phyloP scores from a whole-genome alignment of 805 yeast species.

The Wickerhamiella parazyma region DNA sequence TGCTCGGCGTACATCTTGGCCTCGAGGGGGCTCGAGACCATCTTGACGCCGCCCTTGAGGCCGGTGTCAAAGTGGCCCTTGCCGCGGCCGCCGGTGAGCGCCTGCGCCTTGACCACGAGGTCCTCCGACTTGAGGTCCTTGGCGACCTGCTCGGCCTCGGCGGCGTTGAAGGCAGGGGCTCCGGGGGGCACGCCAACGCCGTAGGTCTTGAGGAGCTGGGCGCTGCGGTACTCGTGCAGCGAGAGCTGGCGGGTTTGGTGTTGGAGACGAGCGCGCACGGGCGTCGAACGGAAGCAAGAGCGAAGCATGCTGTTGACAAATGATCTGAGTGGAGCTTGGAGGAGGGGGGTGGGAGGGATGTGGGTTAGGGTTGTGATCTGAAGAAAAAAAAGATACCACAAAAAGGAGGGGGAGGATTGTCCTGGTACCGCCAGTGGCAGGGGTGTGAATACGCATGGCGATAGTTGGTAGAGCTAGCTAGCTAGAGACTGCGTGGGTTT shows the following conservation, averaged over 20 bases:
- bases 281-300: background rate
- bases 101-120: slow-evolving; percentile 95
- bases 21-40: slow-evolving; percentile 73
- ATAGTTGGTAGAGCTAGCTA: too few species aligned
- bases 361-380: background rate
- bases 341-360: background rate
- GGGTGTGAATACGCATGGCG: too few species aligned
- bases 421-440: too few species aligned
- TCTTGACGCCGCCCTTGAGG: slow-evolving; percentile 86
- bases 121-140: slow-evolving; percentile 56
- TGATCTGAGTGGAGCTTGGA: background rate
- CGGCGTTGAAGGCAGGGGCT: slow-evolving; percentile 76
- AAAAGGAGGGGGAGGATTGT: too few species aligned
- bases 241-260: slow-evolving; percentile 52
- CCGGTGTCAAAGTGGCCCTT: slow-evolving; percentile 96
- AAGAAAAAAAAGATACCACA: too few species aligned
- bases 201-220: slow-evolving; percentile 66
- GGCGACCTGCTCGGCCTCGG: slow-evolving; percentile 77
- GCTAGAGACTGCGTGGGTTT: too few species aligned
- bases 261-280: background rate
- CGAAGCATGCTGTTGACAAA: background rate
- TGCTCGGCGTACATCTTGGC: slow-evolving; percentile 73
- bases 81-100: slow-evolving; percentile 98
- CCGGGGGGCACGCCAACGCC: slow-evolving; percentile 90
- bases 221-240: slow-evolving; percentile 92